Percentiles rank a stretch among this genome's conserved stretches.
These are phyloP conservation scores for Trichoderma koningii DNA, from an alignment of 2,329 filamentous ascomycete species.

Conservation along the genomic window DNA sequence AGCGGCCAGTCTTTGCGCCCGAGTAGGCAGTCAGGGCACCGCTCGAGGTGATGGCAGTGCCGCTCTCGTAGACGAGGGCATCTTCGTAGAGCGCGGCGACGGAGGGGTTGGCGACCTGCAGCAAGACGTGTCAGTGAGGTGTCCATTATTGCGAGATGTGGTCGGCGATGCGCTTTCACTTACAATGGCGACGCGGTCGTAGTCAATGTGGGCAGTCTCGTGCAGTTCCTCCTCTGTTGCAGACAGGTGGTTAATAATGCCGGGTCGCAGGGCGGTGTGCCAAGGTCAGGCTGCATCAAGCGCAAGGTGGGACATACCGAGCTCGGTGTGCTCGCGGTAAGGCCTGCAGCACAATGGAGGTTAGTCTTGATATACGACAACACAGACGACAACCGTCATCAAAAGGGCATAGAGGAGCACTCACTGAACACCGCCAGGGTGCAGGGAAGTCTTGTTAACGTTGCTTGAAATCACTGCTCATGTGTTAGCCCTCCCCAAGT, in stretches of 20 bases:
- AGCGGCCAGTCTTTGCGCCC: conserved; percentile 95
- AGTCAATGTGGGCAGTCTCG: conserved; percentile 98
- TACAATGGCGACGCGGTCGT: conserved; percentile 97
- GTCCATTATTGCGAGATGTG: neutral
- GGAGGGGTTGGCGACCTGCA: conserved; percentile 81
- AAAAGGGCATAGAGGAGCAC: conserved; percentile 43
- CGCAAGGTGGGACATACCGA: conserved; percentile 54
- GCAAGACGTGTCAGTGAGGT: neutral
- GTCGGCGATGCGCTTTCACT: conserved; percentile 39
- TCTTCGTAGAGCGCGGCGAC: conserved; percentile 98
- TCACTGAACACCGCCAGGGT: conserved; percentile 88
- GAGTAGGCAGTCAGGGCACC: conserved; percentile 97
- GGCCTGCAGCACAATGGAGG: conserved; percentile 59
- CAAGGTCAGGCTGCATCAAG: conserved; percentile 19
- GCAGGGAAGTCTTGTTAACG: conserved; percentile 90
- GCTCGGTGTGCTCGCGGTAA: conserved; percentile 85
- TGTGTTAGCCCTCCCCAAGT: conserved; percentile 26
- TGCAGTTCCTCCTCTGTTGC: conserved; percentile 82
- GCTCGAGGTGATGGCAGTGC: conserved; percentile 93
- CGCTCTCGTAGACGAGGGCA: conserved; percentile 94
- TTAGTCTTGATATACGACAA: conserved; percentile 15
- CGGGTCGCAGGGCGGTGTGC: conserved; percentile 1
- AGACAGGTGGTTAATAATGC: neutral
- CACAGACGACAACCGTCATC: neutral
- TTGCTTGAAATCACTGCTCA: conserved; percentile 52